Evolutionary conservation across 2,329 filamentous ascomycete species (phyloP).

Genomic region (Trichoderma sp.): DNA sequence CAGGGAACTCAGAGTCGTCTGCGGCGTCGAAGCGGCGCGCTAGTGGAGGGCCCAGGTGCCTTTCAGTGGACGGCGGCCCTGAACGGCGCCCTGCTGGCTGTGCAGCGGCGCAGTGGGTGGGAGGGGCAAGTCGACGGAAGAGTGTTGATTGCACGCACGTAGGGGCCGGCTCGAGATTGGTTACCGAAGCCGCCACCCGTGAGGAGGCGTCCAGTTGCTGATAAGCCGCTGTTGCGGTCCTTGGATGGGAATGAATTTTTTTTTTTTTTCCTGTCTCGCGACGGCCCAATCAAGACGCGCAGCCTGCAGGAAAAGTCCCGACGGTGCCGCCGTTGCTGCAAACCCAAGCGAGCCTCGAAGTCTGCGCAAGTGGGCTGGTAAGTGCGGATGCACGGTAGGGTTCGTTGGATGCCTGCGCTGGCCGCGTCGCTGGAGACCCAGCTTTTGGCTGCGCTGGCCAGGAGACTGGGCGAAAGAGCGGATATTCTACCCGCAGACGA

Average conservation of each 20-base stretch:
- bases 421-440: conserved; percentile 13
- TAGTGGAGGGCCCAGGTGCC: conserved; percentile 22
- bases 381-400: conserved; percentile 20
- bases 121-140: background rate
- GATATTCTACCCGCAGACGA: conserved; percentile 15
- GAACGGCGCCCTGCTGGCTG: conserved; percentile 16
- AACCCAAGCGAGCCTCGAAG: background rate
- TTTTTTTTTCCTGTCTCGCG: background rate
- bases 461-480: conserved; percentile 17
- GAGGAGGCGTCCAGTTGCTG: conserved; percentile 15
- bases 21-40: conserved; percentile 24
- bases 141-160: background rate
- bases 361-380: conserved; percentile 9
- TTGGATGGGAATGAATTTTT: background rate
- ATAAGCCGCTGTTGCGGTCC: background rate
- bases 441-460: conserved; percentile 12
- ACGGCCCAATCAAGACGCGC: conserved; percentile 17
- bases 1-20: background rate
- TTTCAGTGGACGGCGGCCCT: conserved; percentile 21
- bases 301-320: conserved; percentile 9
- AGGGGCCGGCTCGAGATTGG: conserved; percentile 14
- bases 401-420: conserved; percentile 24
- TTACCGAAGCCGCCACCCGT: conserved; percentile 19
- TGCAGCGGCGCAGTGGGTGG: conserved; percentile 14
- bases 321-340: conserved; percentile 8